Conservation (phyloP, 169 alveolate genomes). For the Eimeria sp. region DNA sequence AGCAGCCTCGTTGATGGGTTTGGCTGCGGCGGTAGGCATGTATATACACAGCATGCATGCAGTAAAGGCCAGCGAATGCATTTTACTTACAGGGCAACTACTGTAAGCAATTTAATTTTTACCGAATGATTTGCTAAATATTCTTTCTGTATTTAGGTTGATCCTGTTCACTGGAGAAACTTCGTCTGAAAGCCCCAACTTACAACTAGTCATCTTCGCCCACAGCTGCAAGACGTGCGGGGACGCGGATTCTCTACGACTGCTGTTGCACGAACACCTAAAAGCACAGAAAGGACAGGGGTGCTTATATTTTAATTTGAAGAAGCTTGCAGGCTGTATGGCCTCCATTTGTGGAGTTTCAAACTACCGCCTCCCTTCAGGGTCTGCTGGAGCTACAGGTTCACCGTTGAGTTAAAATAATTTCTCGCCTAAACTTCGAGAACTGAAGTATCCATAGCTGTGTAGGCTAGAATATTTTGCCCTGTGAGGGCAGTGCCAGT, state of each 20-base stretch:
- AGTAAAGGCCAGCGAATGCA: background rate
- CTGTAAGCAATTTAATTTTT: background rate
- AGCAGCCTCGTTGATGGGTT: slow-evolving; percentile 32
- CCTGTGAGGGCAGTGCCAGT: background rate
- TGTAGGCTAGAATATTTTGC: background rate
- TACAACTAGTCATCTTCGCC: background rate
- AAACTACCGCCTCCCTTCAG: background rate
- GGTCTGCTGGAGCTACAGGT: background rate
- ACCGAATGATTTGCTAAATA: background rate
- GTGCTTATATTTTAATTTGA: background rate
- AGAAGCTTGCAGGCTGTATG: background rate
- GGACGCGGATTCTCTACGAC: background rate
- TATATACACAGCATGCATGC: background rate
- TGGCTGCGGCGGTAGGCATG: slow-evolving; percentile 38
- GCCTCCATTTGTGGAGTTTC: background rate
- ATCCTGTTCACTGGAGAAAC: background rate
- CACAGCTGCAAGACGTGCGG: background rate
- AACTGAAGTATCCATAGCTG: background rate
- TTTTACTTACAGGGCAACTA: background rate
- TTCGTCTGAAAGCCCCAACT: background rate
- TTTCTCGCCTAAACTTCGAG: background rate
- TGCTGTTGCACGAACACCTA: background rate
- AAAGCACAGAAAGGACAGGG: background rate
- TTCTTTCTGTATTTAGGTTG: background rate
- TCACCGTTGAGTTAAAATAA: background rate